A percentile compares a stretch with the other conserved stretches of the same genome.
Evolutionary conservation across 768 basidiomycete genomes (phyloP).

Genomic region (Suillus bovinus): DNA sequence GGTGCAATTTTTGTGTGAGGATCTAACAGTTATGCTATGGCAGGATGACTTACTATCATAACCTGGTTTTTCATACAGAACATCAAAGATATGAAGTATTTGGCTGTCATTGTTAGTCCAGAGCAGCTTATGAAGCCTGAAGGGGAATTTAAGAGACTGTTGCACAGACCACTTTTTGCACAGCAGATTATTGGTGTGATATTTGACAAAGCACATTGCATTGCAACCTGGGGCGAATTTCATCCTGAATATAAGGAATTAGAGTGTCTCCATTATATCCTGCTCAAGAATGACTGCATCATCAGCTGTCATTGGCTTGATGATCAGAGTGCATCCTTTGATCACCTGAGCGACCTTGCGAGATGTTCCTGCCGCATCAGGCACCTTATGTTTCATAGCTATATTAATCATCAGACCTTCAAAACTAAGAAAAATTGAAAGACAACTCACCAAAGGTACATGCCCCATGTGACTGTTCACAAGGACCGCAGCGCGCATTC

Average conservation of each 20-base stretch:
- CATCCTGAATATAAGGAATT: background rate
- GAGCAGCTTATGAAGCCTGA: background rate
- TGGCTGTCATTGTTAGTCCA: background rate
- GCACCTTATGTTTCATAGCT: too few relatives aligned
- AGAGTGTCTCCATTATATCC: background rate
- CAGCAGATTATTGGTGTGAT: background rate
- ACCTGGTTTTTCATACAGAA: background rate
- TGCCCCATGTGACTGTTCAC: too few relatives aligned
- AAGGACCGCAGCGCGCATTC: too few relatives aligned
- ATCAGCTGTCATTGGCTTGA: too few relatives aligned
- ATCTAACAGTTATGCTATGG: background rate
- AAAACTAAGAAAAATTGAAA: too few relatives aligned
- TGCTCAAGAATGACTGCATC: too few relatives aligned
- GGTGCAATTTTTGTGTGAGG: background rate
- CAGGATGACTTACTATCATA: background rate
- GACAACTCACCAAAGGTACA: too few relatives aligned
- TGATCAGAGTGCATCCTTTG: too few relatives aligned
- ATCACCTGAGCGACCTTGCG: too few relatives aligned
- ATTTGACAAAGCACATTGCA: background rate
- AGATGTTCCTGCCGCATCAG: too few relatives aligned
- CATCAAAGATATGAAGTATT: background rate
- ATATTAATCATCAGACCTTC: too few relatives aligned
- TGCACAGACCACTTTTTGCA: background rate
- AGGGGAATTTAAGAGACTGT: background rate
- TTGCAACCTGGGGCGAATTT: background rate